Percentiles rank a stretch among this genome's conserved stretches.
Evolutionary conservation across 371 early-diverging fungal species (phyloP).

Genomic region (Scutellospora calospora): DNA sequence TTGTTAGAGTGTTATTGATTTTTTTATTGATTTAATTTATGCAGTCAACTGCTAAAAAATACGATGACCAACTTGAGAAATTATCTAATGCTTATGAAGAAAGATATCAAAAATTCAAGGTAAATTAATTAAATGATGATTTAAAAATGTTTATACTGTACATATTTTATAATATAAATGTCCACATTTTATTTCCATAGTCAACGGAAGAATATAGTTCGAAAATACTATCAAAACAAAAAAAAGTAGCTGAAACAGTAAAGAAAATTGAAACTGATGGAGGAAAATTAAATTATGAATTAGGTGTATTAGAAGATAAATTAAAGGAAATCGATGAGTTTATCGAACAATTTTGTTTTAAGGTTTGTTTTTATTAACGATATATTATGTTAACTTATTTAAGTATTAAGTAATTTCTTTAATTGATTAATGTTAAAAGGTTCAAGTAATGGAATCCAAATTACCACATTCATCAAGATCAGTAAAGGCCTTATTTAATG

Average conservation of each 20-base stretch:
- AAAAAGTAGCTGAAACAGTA: background rate
- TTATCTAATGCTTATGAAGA: constrained; percentile 21
- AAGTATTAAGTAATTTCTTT: background rate
- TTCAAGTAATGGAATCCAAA: constrained; percentile 37
- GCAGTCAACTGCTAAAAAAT: background rate
- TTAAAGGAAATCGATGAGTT: constrained; percentile 42
- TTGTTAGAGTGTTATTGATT: background rate
- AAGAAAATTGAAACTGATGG: background rate
- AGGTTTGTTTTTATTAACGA: constrained; percentile 14
- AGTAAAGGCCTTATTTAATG: background rate
- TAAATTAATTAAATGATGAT: background rate
- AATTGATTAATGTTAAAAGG: background rate
- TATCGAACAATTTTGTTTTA: constrained; percentile 36
- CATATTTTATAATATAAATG: too few relatives aligned
- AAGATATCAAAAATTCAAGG: constrained; percentile 22
- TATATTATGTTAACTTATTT: background rate
- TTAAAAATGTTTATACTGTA: background rate
- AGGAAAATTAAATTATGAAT: constrained; percentile 39
- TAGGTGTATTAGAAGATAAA: constrained; percentile 34
- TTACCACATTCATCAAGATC: constrained; percentile 37
- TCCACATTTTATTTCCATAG: background rate
- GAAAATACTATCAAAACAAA: constrained; percentile 25
- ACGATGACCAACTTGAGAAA: constrained; percentile 16
- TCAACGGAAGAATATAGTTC: background rate
- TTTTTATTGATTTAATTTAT: background rate